Percentiles rank a stretch among this genome's conserved stretches.
These are phyloP conservation scores for Penicillium sp. DNA, from an alignment of 2,329 filamentous ascomycete species.

Conservation along the genomic window DNA sequence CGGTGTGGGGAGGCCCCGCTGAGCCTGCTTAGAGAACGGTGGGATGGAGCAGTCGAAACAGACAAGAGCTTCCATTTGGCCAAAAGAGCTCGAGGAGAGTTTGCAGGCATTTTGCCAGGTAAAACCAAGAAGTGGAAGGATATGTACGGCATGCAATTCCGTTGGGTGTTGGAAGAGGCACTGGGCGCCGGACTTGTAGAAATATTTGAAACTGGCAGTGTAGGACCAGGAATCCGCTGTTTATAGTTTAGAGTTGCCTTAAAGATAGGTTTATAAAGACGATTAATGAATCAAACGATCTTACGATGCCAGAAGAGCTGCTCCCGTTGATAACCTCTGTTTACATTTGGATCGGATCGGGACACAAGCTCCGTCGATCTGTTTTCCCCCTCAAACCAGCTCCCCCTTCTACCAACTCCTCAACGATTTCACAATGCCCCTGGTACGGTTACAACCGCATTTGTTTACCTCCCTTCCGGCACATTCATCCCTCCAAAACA, in stretches of 20 bases:
- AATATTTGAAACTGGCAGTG: constrained; percentile 63
- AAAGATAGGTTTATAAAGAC: background rate
- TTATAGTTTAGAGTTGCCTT: constrained; percentile 21
- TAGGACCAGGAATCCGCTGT: constrained; percentile 55
- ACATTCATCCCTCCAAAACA: constrained; percentile 27
- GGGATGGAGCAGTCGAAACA: constrained; percentile 61
- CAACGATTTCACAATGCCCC: constrained; percentile 15
- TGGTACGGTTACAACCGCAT: constrained; percentile 29
- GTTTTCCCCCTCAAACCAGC: background rate
- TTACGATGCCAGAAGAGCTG: background rate
- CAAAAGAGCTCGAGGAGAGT: constrained; percentile 59
- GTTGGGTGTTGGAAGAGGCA: constrained; percentile 63
- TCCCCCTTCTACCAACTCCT: background rate
- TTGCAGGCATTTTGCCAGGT: constrained; percentile 55
- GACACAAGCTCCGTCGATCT: constrained; percentile 15
- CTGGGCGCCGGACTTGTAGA: constrained; percentile 62
- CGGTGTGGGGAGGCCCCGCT: constrained; percentile 57
- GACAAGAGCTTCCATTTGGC: constrained; percentile 47
- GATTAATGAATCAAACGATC: background rate
- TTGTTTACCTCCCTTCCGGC: constrained; percentile 30
- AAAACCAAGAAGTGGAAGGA: constrained; percentile 65
- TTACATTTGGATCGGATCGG: background rate
- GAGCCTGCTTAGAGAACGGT: constrained; percentile 58
- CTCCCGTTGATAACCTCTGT: background rate
- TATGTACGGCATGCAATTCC: constrained; percentile 60